Conservation (phyloP, 2,329 filamentous ascomycete species). For the Volutella citrinella region DNA sequence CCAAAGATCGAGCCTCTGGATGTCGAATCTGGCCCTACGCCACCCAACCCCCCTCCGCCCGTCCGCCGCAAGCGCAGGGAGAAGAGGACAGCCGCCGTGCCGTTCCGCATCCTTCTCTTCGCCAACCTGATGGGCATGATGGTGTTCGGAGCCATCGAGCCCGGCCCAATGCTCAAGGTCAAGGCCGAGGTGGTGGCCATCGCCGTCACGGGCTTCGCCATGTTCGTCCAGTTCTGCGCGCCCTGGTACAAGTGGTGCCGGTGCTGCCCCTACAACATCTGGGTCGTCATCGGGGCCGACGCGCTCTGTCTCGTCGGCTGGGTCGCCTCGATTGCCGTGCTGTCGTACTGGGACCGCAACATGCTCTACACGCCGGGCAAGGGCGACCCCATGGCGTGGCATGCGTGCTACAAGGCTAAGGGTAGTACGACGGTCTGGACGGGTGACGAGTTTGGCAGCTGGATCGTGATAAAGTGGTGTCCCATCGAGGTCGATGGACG, state of each 20-base stretch:
- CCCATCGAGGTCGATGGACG: slow-evolving; percentile 2
- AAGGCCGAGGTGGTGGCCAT: background rate
- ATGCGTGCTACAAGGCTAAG: background rate
- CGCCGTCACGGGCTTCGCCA: background rate
- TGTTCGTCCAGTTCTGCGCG: background rate
- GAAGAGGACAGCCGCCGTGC: no score
- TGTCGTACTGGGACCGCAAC: slow-evolving; percentile 1
- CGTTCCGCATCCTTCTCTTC: no score
- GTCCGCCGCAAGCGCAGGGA: no score
- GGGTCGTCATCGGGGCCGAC: background rate
- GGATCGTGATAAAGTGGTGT: slow-evolving; percentile 3
- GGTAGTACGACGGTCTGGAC: background rate
- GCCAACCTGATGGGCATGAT: background rate
- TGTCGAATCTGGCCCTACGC: no score
- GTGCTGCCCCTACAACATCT: background rate
- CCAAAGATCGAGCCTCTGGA: no score
- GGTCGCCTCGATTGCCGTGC: background rate
- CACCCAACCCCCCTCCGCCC: no score
- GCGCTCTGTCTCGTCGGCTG: slow-evolving; percentile 1
- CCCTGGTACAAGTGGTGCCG: background rate
- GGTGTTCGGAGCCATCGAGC: background rate
- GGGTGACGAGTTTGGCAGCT: background rate
- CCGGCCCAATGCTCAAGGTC: slow-evolving; percentile 1
- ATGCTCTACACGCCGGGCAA: background rate
- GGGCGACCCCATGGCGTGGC: background rate